phyloP scores from a whole-genome alignment of 2,329 filamentous ascomycete species.

The Plectosphaerella plurivora region DNA sequence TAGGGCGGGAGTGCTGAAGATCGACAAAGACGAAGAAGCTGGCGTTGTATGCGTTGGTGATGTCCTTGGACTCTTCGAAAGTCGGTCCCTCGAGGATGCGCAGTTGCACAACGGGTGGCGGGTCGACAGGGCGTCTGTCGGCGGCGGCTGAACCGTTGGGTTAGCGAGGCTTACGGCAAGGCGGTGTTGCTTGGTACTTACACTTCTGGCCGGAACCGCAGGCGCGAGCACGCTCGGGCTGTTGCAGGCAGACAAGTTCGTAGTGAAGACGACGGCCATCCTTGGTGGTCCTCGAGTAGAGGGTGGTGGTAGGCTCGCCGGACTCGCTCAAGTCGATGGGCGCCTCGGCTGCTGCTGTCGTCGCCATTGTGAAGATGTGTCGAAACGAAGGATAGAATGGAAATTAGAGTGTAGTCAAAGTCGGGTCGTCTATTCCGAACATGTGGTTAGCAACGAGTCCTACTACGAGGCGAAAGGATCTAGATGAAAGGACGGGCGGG shows the following conservation, averaged over 20 bases:
- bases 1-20: constrained; percentile 76
- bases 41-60: constrained; percentile 89
- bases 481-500: too few relatives aligned
- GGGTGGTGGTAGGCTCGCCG: too few relatives aligned
- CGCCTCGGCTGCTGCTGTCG: too few relatives aligned
- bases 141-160: constrained; percentile 57
- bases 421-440: too few relatives aligned
- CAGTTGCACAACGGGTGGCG: constrained; percentile 89
- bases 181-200: constrained; percentile 37
- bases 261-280: constrained; percentile 78
- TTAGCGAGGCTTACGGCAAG: neutral
- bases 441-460: too few relatives aligned
- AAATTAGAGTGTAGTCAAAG: too few relatives aligned
- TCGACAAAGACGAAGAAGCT: constrained; percentile 98
- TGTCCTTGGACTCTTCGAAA: constrained; percentile 57
- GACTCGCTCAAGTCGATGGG: too few relatives aligned
- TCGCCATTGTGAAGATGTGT: too few relatives aligned
- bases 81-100: constrained; percentile 73
- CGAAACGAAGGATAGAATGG: too few relatives aligned
- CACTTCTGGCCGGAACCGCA: constrained; percentile 95
- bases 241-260: constrained; percentile 80
- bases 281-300: constrained; percentile 45
- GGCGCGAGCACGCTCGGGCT: constrained; percentile 88
- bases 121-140: constrained; percentile 88
- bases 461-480: too few relatives aligned